Evolutionary conservation across 169 alveolate species (phyloP).

Genomic region (Plasmodium knowlesi): DNA sequence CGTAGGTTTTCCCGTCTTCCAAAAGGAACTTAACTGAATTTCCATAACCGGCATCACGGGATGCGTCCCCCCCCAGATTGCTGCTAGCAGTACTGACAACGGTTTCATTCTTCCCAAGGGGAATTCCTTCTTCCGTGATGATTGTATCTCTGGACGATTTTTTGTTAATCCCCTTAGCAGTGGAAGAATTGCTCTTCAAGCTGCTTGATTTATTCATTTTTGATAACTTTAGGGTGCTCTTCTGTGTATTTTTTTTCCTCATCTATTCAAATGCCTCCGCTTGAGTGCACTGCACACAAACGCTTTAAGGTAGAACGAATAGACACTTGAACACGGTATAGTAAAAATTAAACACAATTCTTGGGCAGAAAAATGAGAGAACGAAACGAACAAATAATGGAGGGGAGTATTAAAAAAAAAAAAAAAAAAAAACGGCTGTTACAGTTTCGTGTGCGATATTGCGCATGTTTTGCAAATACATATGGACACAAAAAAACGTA

Average conservation of each 20-base stretch:
- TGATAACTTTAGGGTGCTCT: not conserved
- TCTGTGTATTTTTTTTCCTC: not conserved
- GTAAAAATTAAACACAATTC: not conserved
- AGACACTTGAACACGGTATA: not conserved
- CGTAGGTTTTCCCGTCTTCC: not conserved
- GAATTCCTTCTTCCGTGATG: not conserved
- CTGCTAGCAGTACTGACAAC: not conserved
- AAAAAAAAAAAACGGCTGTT: not conserved
- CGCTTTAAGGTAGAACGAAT: not conserved
- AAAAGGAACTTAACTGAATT: not conserved
- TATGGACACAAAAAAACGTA: not conserved
- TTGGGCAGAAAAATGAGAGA: not conserved
- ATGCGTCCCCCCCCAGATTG: not conserved
- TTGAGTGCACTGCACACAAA: not conserved
- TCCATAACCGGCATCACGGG: constrained; percentile 18
- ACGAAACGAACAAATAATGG: not conserved
- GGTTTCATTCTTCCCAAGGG: not conserved
- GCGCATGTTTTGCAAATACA: not conserved
- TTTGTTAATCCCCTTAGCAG: not conserved
- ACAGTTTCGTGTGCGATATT: not conserved
- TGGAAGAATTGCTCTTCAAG: constrained; percentile 4
- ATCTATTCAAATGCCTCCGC: not conserved
- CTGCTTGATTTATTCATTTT: constrained; percentile 19
- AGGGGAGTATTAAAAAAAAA: not conserved
- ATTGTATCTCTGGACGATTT: constrained; percentile 18